A percentile compares a stretch with the other conserved stretches of the same genome.
phyloP scores from a whole-genome alignment of 441 rosid genomes.

The Viola pubescens region DNA sequence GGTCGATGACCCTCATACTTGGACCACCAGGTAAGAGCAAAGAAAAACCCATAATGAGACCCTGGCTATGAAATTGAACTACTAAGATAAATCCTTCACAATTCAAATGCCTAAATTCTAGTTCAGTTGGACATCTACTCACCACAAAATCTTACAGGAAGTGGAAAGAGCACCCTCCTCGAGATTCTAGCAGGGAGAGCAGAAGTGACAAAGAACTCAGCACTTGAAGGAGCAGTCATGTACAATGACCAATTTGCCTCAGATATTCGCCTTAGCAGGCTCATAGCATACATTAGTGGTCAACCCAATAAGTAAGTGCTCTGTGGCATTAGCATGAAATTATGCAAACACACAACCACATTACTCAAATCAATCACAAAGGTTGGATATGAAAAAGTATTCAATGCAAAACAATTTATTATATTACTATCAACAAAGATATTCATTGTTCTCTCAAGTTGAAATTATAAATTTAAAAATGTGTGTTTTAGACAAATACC shows the following conservation, averaged over 20 bases:
- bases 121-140: not conserved
- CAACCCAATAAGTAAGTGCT: conserved; percentile 24
- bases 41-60: not conserved
- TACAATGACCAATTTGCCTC: conserved; percentile 22
- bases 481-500: not conserved
- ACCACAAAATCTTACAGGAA: conserved; percentile 14
- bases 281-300: conserved; percentile 21
- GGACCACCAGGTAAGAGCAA: conserved; percentile 26
- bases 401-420: too few relatives aligned
- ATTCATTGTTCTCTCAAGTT: too few relatives aligned
- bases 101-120: not conserved
- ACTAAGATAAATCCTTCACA: not conserved
- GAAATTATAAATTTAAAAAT: too few relatives aligned
- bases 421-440: too few relatives aligned
- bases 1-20: conserved; percentile 25
- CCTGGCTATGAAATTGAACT: not conserved
- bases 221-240: conserved; percentile 18
- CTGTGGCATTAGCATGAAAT: not conserved
- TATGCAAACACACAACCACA: not conserved
- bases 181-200: conserved; percentile 18
- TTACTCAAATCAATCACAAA: too few relatives aligned
- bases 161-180: conserved; percentile 21
- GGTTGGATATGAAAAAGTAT: too few relatives aligned
- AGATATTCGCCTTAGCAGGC: conserved; percentile 22
- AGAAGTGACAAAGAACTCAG: conserved; percentile 6